A percentile compares a stretch with the other conserved stretches of the same genome.
phyloP scores from a whole-genome alignment of 371 early-diverging fungal species.

The Mortierella sp. region DNA sequence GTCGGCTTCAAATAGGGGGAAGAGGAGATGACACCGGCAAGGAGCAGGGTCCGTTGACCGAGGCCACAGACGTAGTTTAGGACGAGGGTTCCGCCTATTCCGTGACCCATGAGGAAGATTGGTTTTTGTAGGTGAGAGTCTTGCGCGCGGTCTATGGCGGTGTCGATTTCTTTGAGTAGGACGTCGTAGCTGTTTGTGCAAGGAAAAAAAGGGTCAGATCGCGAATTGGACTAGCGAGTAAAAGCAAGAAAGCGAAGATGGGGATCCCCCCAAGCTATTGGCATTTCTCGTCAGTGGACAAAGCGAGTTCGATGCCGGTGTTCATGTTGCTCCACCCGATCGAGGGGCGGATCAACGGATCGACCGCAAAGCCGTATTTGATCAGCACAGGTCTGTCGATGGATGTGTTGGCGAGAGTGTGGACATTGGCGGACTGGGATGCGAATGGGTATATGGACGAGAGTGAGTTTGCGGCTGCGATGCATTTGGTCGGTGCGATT shows the following conservation, averaged over 20 bases:
- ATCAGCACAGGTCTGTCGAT: constrained; percentile 72
- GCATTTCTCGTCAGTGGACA: constrained; percentile 72
- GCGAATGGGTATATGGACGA: constrained; percentile 78
- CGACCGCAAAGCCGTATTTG: constrained; percentile 68
- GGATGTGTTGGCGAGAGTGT: constrained; percentile 73
- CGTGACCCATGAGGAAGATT: constrained; percentile 46
- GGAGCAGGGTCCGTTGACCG: constrained; percentile 24
- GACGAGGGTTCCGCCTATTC: constrained; percentile 49
- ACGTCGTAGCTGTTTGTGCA: constrained; percentile 28
- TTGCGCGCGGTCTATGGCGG: constrained; percentile 37
- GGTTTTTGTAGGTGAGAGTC: constrained; percentile 23
- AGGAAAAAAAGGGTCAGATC: background rate
- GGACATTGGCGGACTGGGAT: constrained; percentile 80
- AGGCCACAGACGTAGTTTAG: constrained; percentile 51
- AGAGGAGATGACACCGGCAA: constrained; percentile 40
- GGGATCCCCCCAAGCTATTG: constrained; percentile 70
- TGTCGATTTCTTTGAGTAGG: constrained; percentile 43
- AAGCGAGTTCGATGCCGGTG: constrained; percentile 57
- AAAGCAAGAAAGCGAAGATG: background rate
- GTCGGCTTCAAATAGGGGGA: constrained; percentile 47
- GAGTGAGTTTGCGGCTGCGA: constrained; percentile 79
- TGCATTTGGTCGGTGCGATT: constrained; percentile 72
- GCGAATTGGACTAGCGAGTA: background rate
- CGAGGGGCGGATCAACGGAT: constrained; percentile 74
- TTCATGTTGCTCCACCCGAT: constrained; percentile 70